A percentile compares a stretch with the other conserved stretches of the same genome.
Evolutionary conservation across 495 filamentous ascomycete species (phyloP).

Genomic region (Endocarpon pusillum): DNA sequence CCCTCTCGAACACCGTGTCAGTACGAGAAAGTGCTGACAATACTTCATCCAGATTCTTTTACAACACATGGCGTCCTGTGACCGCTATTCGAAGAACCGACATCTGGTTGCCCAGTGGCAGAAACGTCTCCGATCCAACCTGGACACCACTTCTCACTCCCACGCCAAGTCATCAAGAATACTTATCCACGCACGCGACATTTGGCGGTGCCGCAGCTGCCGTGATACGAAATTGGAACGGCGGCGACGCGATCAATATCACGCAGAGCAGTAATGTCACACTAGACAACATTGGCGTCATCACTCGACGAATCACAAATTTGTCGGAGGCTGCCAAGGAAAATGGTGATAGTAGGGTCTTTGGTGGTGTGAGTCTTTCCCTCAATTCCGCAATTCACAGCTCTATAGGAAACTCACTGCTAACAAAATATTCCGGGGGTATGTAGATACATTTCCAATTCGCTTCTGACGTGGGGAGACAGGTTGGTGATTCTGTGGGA

Average conservation of each 20-base stretch:
- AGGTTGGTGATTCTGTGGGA: conserved; percentile 12
- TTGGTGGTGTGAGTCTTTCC: conserved; percentile 16
- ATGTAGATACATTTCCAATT: conserved; percentile 17
- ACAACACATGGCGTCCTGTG: conserved; percentile 17
- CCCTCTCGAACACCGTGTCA: not conserved
- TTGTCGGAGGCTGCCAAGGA: conserved; percentile 12
- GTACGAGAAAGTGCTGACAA: not conserved
- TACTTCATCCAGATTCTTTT: conserved; percentile 3
- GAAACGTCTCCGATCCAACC: conserved; percentile 9
- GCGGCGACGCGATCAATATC: conserved; percentile 10
- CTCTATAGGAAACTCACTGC: not conserved
- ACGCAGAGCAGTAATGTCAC: conserved; percentile 17
- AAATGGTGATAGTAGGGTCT: conserved; percentile 15
- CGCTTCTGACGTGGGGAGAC: conserved; percentile 10
- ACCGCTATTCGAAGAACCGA: conserved; percentile 16
- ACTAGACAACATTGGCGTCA: conserved; percentile 13
- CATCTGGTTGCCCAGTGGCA: conserved; percentile 11
- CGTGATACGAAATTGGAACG: conserved; percentile 12
- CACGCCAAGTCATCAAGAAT: conserved; percentile 19
- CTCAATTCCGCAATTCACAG: too few relatives aligned
- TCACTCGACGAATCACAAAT: conserved; percentile 13
- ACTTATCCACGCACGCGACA: conserved; percentile 18
- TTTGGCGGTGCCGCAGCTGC: conserved; percentile 17
- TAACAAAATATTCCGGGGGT: not conserved
- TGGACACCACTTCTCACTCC: conserved; percentile 18